phyloP scores from a whole-genome alignment of 2,329 filamentous ascomycete genomes.

The Pestalotiopsis sp. region DNA sequence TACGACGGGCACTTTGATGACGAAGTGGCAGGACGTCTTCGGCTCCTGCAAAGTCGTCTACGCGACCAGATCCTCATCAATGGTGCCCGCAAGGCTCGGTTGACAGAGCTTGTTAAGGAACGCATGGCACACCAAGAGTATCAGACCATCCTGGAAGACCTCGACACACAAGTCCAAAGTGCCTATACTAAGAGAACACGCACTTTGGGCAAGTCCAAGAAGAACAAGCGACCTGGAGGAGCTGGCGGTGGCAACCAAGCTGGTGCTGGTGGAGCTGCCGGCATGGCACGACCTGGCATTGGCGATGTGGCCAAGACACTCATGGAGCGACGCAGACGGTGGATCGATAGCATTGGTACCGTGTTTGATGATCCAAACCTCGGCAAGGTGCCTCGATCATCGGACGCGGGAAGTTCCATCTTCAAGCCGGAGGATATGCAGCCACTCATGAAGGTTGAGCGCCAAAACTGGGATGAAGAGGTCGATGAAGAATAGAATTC shows the following conservation, averaged over 20 bases:
- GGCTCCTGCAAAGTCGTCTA: conserved; percentile 80
- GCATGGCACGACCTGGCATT: conserved; percentile 75
- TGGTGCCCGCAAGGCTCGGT: conserved; percentile 83
- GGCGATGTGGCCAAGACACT: conserved; percentile 89
- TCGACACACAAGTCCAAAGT: conserved; percentile 91
- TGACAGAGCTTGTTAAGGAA: conserved; percentile 87
- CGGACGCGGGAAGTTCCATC: conserved; percentile 68
- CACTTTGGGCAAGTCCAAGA: conserved; percentile 92
- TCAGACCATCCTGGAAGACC: conserved; percentile 92
- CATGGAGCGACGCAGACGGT: conserved; percentile 88
- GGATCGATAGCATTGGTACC: conserved; percentile 88
- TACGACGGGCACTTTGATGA: conserved; percentile 93
- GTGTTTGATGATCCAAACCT: conserved; percentile 86
- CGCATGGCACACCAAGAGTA: conserved; percentile 97
- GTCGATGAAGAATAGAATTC: conserved; percentile 63
- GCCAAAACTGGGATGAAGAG: conserved; percentile 81
- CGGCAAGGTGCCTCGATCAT: conserved; percentile 67
- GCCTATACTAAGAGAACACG: conserved; percentile 95
- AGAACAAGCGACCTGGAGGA: conserved; percentile 79
- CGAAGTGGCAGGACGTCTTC: conserved; percentile 87
- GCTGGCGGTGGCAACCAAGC: conserved; percentile 72
- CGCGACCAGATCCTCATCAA: conserved; percentile 86
- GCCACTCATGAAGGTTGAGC: conserved; percentile 72
- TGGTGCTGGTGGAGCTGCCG: conserved; percentile 59
- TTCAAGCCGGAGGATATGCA: conserved; percentile 77